Evolutionary conservation across 805 yeast species (phyloP), one percentile per base, ranked within the genome.

Genomic region (Yamadazyma endophytica): DNA sequence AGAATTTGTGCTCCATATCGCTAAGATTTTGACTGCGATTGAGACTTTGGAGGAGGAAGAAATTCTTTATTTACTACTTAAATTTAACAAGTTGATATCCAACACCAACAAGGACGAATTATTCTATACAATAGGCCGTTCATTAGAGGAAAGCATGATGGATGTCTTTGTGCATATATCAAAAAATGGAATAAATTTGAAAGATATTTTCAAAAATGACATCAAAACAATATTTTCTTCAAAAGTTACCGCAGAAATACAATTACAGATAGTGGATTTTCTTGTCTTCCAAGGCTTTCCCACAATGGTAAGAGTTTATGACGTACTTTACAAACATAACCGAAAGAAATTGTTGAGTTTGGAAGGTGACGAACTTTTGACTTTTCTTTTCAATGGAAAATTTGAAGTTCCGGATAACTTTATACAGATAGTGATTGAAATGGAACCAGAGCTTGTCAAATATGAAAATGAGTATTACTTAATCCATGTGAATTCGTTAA

Each of bases 241-340:
- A 17, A 13, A 18, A 28, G 3, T 31, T 35, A 21, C 29, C 39
- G 26, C 9, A 6, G 13, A 16, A 3, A n/a, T 21, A 3, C n/a
- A 13, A 3, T n/a, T 17, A 5, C 20, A 28, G 8, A 32, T 61
- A 4, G 36, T 64, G 17, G 72, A 66, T 36, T 52, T 63, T 22
- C 42, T 64, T 9, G 49, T 64, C 18, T 50, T 66, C 29, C 68
- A 65, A 42, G 72, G 72, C 5, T 52, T 58, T 32, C 64, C 58
- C 34, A 56, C 54, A 34, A 34, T 65, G 6, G 35, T 52, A 6
- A 46, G 66, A 17, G 31, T 62, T 5, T 36, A 57, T 7, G 49
- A 54, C 3, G 52, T 50, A 26, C 26, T 47, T 3, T 54, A 59
- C 32, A 24, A 33, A 4, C 32, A 35, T 6, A 42, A 47, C 15